Evolutionary conservation across 1,284 basidiomycete species (phyloP).

Genomic region (Leccinum subfulvum): DNA sequence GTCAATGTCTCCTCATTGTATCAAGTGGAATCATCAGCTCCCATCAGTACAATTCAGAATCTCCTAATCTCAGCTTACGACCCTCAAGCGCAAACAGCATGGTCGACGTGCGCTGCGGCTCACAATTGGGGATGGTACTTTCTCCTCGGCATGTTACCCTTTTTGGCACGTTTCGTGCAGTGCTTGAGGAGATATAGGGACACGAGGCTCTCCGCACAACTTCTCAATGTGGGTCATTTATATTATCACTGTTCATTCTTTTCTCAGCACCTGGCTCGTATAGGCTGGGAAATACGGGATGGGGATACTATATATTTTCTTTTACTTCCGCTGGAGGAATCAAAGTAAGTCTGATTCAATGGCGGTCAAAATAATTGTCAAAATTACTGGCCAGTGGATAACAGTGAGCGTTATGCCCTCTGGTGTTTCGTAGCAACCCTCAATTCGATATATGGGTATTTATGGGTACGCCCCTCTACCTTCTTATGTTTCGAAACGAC

Average conservation of each 20-base stretch:
- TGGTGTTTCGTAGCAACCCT: conserved; percentile 65
- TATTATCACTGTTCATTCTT: background rate
- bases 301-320: conserved; percentile 62
- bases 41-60: background rate
- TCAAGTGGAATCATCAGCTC: background rate
- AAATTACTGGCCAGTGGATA: conserved; percentile 16
- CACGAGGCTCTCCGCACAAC: conserved; percentile 70
- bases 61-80: conserved; percentile 11
- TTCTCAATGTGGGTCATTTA: conserved; percentile 71
- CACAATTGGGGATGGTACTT: conserved; percentile 60
- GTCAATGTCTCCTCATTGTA: background rate
- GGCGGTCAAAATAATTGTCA: background rate
- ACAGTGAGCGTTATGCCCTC: conserved; percentile 53
- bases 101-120: conserved; percentile 16
- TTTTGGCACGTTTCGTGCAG: conserved; percentile 77
- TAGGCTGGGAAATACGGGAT: conserved; percentile 80
- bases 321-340: conserved; percentile 75
- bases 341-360: conserved; percentile 9
- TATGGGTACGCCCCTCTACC: conserved; percentile 62
- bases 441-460: conserved; percentile 69
- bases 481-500: background rate
- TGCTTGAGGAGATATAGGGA: conserved; percentile 86
- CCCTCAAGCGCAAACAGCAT: conserved; percentile 14
- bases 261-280: conserved; percentile 7
- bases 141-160: conserved; percentile 57